Percentiles rank a stretch among this genome's conserved stretches.
Conservation (phyloP, 768 basidiomycete genomes). For the Scleroderma citrinum region DNA sequence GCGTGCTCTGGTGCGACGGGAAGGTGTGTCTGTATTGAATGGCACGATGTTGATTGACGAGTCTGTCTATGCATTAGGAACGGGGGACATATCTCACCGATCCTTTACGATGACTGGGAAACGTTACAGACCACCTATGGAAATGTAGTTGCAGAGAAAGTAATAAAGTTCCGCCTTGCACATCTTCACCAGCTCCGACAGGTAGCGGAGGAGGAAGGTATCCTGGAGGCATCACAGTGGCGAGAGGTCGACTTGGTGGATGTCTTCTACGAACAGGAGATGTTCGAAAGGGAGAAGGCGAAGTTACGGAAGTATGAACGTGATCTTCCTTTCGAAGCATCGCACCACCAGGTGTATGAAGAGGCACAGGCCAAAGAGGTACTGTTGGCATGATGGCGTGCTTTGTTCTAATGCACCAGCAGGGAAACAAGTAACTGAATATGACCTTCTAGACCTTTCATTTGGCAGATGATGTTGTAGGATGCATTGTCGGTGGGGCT, state of each 20-base stretch:
- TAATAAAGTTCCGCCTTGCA: slow-evolving; percentile 56
- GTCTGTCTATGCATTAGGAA: slow-evolving; percentile 40
- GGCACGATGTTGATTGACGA: not conserved
- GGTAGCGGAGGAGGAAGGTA: slow-evolving; percentile 47
- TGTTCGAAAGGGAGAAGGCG: slow-evolving; percentile 38
- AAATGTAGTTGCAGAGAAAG: slow-evolving; percentile 38
- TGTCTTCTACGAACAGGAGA: slow-evolving; percentile 39
- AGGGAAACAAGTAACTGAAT: not conserved
- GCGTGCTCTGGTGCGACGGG: slow-evolving; percentile 71
- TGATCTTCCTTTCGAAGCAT: slow-evolving; percentile 47
- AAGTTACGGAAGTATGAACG: slow-evolving; percentile 39
- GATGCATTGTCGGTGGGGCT: slow-evolving; percentile 48
- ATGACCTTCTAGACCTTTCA: slow-evolving; percentile 38
- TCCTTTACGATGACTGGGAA: slow-evolving; percentile 53
- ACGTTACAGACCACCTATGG: slow-evolving; percentile 44
- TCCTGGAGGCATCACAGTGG: slow-evolving; percentile 49
- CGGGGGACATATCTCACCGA: slow-evolving; percentile 62
- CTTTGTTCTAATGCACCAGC: slow-evolving; percentile 18
- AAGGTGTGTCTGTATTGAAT: slow-evolving; percentile 35
- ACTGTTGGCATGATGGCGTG: slow-evolving; percentile 2
- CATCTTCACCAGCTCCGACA: slow-evolving; percentile 46
- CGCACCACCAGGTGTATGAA: slow-evolving; percentile 25
- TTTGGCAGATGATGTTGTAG: slow-evolving; percentile 39
- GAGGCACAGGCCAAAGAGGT: slow-evolving; percentile 30
- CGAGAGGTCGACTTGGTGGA: slow-evolving; percentile 55